Evolutionary conservation across 176 grass and related monocot species (phyloP).

Genomic region (Bonia amplexicaulis): DNA sequence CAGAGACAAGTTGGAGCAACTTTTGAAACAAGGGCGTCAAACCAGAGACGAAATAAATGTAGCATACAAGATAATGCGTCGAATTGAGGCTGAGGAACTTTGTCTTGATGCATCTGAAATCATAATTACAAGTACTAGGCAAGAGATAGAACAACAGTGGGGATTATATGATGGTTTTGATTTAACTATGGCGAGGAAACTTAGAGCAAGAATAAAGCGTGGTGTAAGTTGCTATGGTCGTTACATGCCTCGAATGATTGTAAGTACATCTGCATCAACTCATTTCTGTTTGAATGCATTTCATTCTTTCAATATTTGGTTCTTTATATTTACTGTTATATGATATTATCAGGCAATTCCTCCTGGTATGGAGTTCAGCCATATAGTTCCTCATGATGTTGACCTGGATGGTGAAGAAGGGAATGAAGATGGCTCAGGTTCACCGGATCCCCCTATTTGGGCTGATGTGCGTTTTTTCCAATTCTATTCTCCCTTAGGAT

Average conservation of each 20-base stretch:
- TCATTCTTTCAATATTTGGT: background rate
- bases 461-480: slow-evolving; percentile 46
- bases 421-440: slow-evolving; percentile 45
- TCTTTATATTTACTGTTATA: slow-evolving; percentile 1
- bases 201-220: slow-evolving; percentile 56
- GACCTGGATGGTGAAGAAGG: slow-evolving; percentile 62
- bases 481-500: background rate
- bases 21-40: slow-evolving; percentile 79
- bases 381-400: slow-evolving; percentile 60
- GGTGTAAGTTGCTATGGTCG: slow-evolving; percentile 65
- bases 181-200: slow-evolving; percentile 53
- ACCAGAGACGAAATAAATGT: slow-evolving; percentile 71
- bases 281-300: slow-evolving; percentile 12
- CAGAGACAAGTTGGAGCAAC: slow-evolving; percentile 81
- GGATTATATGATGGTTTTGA: slow-evolving; percentile 85
- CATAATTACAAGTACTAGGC: slow-evolving; percentile 77
- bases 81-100: slow-evolving; percentile 86
- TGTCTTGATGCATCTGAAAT: slow-evolving; percentile 79
- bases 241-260: slow-evolving; percentile 76
- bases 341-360: slow-evolving; percentile 57
- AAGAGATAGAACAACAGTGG: slow-evolving; percentile 91
- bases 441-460: slow-evolving; percentile 56
- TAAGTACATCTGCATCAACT: slow-evolving; percentile 42
- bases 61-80: slow-evolving; percentile 80
- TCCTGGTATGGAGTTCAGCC: slow-evolving; percentile 81